phyloP scores from a whole-genome alignment of 768 basidiomycete species.

The Jaapia argillacea region DNA sequence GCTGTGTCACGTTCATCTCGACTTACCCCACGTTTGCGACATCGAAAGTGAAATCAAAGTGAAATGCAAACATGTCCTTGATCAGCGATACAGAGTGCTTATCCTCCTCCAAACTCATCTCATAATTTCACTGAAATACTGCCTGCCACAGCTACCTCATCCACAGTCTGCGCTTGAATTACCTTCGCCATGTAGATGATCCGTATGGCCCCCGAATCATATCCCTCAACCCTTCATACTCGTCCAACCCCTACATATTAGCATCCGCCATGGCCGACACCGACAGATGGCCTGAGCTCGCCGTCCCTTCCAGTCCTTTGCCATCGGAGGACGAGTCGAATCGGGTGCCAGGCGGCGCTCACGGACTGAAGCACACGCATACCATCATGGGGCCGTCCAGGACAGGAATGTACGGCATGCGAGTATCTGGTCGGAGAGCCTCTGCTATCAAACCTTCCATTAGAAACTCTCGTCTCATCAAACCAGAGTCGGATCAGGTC shows the following conservation, averaged over 20 bases:
- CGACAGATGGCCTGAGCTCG: conserved; percentile 81
- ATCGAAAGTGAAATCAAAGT: no score
- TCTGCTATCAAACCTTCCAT: conserved; percentile 20
- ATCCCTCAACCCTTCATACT: conserved; percentile 67
- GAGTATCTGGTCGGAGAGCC: conserved; percentile 56
- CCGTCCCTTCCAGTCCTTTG: conserved; percentile 57
- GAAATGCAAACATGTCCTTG: no score
- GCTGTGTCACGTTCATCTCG: no score
- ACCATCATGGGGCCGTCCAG: conserved; percentile 76
- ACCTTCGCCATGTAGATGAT: conserved; percentile 84
- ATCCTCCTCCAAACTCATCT: no score
- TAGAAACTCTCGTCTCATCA: neutral
- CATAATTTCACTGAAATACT: neutral
- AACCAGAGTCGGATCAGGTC: neutral
- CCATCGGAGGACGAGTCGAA: conserved; percentile 56
- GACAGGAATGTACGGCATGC: conserved; percentile 65
- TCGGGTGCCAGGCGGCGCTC: conserved; percentile 29
- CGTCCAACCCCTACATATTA: conserved; percentile 74
- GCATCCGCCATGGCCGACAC: conserved; percentile 72
- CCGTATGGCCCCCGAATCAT: conserved; percentile 77
- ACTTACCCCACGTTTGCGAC: no score
- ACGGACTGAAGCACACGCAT: conserved; percentile 68
- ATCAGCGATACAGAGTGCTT: conserved; percentile 61
- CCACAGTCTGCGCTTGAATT: conserved; percentile 76
- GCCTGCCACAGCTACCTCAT: conserved; percentile 49